Conservation (phyloP, 2,329 filamentous ascomycete species). For the Colletotrichum sp. region DNA sequence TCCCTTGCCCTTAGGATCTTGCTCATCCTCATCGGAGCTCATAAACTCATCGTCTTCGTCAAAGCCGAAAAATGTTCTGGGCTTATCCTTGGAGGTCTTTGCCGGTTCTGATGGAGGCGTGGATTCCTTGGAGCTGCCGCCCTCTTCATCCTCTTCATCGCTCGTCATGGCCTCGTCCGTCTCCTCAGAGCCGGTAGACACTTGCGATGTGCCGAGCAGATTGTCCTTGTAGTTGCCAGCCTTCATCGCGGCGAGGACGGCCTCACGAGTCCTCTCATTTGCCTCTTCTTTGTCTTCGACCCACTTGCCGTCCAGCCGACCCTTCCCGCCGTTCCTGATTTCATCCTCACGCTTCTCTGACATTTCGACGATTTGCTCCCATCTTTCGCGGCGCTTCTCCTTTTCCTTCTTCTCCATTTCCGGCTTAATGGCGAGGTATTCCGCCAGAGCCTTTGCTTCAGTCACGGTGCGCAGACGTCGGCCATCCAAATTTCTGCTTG, state of each 20-base stretch:
- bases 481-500: slow-evolving; percentile 91
- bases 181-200: slow-evolving; percentile 46
- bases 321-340: slow-evolving; percentile 74
- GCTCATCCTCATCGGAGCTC: slow-evolving; percentile 64
- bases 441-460: slow-evolving; percentile 92
- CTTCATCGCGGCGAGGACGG: slow-evolving; percentile 74
- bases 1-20: slow-evolving; percentile 28
- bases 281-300: slow-evolving; percentile 94
- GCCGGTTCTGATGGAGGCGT: slow-evolving; percentile 50
- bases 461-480: slow-evolving; percentile 88
- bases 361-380: slow-evolving; percentile 86
- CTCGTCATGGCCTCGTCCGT: slow-evolving; percentile 37
- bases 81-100: slow-evolving; percentile 42
- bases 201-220: slow-evolving; percentile 55
- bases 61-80: slow-evolving; percentile 72
- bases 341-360: slow-evolving; percentile 86
- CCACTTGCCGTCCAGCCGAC: slow-evolving; percentile 87
- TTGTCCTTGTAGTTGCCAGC: slow-evolving; percentile 68
- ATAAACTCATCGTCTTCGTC: slow-evolving; percentile 81
- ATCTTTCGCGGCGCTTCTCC: slow-evolving; percentile 81
- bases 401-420: slow-evolving; percentile 97
- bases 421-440: slow-evolving; percentile 93
- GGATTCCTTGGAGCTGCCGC: slow-evolving; percentile 52
- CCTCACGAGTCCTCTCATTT: slow-evolving; percentile 80
- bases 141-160: slow-evolving; percentile 41